phyloP scores from a whole-genome alignment of 495 filamentous ascomycete genomes.

The Letharia lupina region DNA sequence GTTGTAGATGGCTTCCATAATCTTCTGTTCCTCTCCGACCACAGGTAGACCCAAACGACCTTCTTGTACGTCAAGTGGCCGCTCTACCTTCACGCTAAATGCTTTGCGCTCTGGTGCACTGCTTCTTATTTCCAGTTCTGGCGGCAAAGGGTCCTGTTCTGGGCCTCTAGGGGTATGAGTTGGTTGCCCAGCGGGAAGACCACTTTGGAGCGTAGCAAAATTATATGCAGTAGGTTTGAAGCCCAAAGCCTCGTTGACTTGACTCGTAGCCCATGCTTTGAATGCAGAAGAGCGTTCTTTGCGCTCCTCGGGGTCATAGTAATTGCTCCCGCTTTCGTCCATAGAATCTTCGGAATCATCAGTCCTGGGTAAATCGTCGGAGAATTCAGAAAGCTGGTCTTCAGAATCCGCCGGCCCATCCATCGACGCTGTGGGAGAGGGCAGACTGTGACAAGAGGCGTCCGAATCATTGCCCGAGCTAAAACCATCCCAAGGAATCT shows the following conservation, averaged over 20 bases:
- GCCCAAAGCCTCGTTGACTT: conserved; percentile 66
- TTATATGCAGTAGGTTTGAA: conserved; percentile 44
- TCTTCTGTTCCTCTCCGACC: conserved; percentile 90
- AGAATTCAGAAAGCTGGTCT: background rate
- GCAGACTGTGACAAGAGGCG: background rate
- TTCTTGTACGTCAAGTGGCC: conserved; percentile 64
- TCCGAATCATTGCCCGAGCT: conserved; percentile 37
- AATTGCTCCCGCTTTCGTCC: conserved; percentile 25
- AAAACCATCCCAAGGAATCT: conserved; percentile 55
- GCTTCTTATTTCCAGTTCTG: conserved; percentile 58
- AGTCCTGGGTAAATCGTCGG: conserved; percentile 11
- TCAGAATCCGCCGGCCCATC: conserved; percentile 18
- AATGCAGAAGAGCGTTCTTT: conserved; percentile 58
- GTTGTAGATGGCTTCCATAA: conserved; percentile 95
- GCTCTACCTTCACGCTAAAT: conserved; percentile 63
- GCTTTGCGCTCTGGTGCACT: conserved; percentile 58
- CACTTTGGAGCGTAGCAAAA: conserved; percentile 28
- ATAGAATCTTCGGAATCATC: conserved; percentile 7
- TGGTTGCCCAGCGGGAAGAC: conserved; percentile 28
- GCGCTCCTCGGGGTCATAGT: conserved; percentile 35
- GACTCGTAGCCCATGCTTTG: conserved; percentile 84
- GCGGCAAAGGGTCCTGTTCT: conserved; percentile 67
- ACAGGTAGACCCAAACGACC: conserved; percentile 76
- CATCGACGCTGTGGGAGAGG: conserved; percentile 7
- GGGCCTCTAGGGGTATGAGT: conserved; percentile 40